phyloP scores from a whole-genome alignment of 306 rosid species.

The Dryas octopetala region DNA sequence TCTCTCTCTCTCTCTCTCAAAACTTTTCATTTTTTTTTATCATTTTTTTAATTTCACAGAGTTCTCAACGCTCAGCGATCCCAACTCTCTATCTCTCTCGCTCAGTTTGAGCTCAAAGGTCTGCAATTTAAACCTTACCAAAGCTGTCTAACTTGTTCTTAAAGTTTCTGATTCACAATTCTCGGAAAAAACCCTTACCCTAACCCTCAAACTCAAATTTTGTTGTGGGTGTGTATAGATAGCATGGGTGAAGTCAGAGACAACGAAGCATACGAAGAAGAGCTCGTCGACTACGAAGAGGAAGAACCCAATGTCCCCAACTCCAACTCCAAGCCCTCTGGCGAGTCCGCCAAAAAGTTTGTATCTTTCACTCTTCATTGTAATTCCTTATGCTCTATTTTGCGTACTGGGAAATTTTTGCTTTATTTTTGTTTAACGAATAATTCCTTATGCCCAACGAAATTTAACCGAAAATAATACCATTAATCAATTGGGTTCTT shows the following conservation, averaged over 20 bases:
- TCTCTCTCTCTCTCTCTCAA: background rate
- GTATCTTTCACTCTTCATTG: conserved; percentile 5
- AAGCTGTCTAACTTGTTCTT: background rate
- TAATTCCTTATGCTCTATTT: background rate
- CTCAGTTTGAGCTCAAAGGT: conserved; percentile 39
- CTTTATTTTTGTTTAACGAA: background rate
- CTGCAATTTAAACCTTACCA: conserved; percentile 8
- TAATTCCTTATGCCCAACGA: too few relatives aligned
- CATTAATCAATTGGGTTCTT: background rate
- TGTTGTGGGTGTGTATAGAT: background rate
- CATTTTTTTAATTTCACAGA: conserved; percentile 14
- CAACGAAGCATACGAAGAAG: conserved; percentile 66
- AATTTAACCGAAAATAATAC: background rate
- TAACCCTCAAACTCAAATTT: conserved; percentile 11
- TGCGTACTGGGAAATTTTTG: background rate
- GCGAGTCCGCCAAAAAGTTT: conserved; percentile 61
- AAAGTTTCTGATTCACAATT: background rate
- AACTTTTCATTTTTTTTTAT: background rate
- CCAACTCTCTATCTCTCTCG: background rate
- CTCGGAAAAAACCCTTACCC: conserved; percentile 13
- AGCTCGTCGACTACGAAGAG: conserved; percentile 70
- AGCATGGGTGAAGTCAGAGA: conserved; percentile 76
- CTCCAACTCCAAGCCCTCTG: conserved; percentile 46
- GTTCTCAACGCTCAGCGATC: background rate
- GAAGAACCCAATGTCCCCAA: conserved; percentile 63